A percentile compares a stretch with the other conserved stretches of the same genome.
These are phyloP conservation scores for Annulohypoxylon moriforme DNA, from an alignment of 495 filamentous ascomycete genomes.

Conservation along the genomic window DNA sequence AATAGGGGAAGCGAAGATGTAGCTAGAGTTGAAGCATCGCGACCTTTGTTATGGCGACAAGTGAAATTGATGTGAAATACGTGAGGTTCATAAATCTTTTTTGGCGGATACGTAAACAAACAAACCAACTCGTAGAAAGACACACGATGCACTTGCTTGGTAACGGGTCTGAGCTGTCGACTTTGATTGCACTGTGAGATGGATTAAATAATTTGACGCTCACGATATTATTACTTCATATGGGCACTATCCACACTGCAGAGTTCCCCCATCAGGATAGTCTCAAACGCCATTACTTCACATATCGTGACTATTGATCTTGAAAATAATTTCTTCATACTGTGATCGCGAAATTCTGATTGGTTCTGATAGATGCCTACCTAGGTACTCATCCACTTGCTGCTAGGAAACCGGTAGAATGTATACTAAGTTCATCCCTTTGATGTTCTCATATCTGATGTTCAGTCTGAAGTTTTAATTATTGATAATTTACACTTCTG, in stretches of 20 bases:
- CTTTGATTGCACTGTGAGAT: not conserved
- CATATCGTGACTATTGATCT: not conserved
- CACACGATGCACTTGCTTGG: conserved; percentile 1
- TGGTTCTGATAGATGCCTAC: not conserved
- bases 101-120: conserved; percentile 23
- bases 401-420: not conserved
- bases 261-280: not conserved
- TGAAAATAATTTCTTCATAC: not conserved
- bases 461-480: not conserved
- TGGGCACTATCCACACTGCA: not conserved
- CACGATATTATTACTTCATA: not conserved
- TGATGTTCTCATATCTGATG: not conserved
- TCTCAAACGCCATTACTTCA: not conserved
- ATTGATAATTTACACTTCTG: not conserved
- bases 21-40: not conserved
- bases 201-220: not conserved
- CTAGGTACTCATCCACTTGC: not conserved
- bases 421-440: not conserved
- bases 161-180: not conserved
- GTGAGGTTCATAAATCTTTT: not conserved
- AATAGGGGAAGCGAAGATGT: not conserved
- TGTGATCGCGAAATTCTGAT: not conserved
- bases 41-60: not conserved
- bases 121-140: not conserved
- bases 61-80: not conserved